A percentile compares a stretch with the other conserved stretches of the same genome.
phyloP scores from a whole-genome alignment of 805 yeast species.

The Pichia cephalocereana region DNA sequence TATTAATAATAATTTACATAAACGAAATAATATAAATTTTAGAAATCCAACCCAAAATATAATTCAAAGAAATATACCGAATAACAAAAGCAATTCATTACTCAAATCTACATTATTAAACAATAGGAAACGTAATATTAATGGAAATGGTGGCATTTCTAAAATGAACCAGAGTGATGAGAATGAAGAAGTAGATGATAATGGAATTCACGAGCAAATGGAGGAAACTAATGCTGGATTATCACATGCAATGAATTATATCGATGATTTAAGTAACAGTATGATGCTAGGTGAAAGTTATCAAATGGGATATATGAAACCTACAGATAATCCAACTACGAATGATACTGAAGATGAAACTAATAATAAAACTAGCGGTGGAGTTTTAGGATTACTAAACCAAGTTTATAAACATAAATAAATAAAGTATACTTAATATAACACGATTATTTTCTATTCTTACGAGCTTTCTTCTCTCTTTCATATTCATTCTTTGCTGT shows the following conservation, averaged over 20 bases:
- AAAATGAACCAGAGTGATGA: not conserved
- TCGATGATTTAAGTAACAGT: slow-evolving; percentile 23
- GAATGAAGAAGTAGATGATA: not conserved
- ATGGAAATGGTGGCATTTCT: not conserved
- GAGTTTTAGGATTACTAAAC: slow-evolving; percentile 53
- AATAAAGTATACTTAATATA: not conserved
- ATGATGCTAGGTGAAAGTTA: slow-evolving; percentile 35
- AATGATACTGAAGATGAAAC: slow-evolving; percentile 17
- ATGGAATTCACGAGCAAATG: slow-evolving; percentile 5
- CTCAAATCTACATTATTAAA: slow-evolving; percentile 19
- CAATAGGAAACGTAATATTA: slow-evolving; percentile 6
- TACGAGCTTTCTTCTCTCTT: slow-evolving; percentile 63
- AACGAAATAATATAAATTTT: not conserved
- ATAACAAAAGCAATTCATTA: slow-evolving; percentile 8
- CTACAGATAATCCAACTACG: slow-evolving; percentile 16
- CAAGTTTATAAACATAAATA: slow-evolving; percentile 57
- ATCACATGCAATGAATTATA: slow-evolving; percentile 15
- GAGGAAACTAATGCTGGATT: slow-evolving; percentile 26
- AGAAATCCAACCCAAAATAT: not conserved
- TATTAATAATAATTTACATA: not conserved
- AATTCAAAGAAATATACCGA: not conserved
- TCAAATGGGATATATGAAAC: slow-evolving; percentile 27
- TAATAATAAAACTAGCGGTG: slow-evolving; percentile 10
- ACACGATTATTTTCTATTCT: slow-evolving; percentile 23
- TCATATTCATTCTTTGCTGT: slow-evolving; percentile 90